Conservation (phyloP, 2,329 filamentous ascomycete species). For the Aspergillus sp. region DNA sequence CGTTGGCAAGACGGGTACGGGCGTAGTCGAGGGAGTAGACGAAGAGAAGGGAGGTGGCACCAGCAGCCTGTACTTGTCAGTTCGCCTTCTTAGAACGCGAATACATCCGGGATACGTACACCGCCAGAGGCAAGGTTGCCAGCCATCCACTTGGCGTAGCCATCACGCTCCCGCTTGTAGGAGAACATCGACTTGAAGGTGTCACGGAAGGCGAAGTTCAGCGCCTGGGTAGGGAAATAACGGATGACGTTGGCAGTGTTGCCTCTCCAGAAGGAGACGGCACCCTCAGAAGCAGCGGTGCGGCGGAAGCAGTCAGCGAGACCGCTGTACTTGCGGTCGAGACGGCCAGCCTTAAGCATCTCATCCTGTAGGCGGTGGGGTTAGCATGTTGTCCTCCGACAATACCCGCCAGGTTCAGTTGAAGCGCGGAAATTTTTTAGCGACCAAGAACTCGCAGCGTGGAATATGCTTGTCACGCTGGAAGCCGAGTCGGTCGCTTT, state of each 20-base stretch:
- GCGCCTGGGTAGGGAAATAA: constrained; percentile 99
- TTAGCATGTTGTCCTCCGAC: not conserved
- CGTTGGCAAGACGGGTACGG: constrained; percentile 99
- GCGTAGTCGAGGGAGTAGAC: constrained; percentile 99
- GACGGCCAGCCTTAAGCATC: constrained; percentile 98
- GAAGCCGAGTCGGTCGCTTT: not conserved
- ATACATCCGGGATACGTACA: constrained; percentile 53
- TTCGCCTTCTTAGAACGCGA: constrained; percentile 4
- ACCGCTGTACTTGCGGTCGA: constrained; percentile 91
- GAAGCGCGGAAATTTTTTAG: constrained; percentile 10
- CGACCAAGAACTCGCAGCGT: not conserved
- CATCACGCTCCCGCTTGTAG: constrained; percentile 99
- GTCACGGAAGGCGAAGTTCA: constrained; percentile 99
- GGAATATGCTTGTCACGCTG: not conserved
- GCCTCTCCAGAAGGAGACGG: constrained; percentile 94
- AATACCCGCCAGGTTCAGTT: not conserved
- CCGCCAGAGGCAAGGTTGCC: constrained; percentile 99
- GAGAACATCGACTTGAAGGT: constrained; percentile 99
- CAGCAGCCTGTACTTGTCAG: constrained; percentile 57
- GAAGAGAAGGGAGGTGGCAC: constrained; percentile 99
- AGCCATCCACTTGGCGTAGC: constrained; percentile 97
- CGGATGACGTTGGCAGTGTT: constrained; percentile 99
- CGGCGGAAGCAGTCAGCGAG: constrained; percentile 93
- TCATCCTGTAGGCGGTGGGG: constrained; percentile 63
- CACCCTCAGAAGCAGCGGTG: constrained; percentile 82